These are phyloP conservation scores for Diaporthe longicolla DNA, from an alignment of 2,329 filamentous ascomycete genomes.

Conservation along the genomic window DNA sequence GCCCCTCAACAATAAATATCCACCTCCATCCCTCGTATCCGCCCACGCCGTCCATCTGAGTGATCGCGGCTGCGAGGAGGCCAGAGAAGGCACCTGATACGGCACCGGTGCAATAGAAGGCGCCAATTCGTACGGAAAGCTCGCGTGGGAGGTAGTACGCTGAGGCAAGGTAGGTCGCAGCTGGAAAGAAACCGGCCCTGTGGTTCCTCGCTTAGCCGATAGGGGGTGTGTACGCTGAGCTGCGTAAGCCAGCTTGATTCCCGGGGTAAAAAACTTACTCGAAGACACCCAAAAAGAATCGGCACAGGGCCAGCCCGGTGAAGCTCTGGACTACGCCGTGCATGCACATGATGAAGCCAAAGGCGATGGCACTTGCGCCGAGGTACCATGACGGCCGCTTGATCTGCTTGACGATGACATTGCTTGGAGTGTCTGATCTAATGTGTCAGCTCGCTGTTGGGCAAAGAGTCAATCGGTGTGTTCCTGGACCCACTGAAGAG, in stretches of 20 bases:
- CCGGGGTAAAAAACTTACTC: conserved; percentile 48
- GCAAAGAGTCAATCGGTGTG: too few species aligned
- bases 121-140: conserved; percentile 8
- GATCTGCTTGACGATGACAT: conserved; percentile 27
- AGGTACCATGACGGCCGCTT: conserved; percentile 20
- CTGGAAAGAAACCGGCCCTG: conserved; percentile 66
- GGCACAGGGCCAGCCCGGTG: conserved; percentile 58
- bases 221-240: too few species aligned
- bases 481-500: conserved; percentile 1
- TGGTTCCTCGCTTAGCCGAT: conserved; percentile 61
- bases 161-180: conserved; percentile 23
- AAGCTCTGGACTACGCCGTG: conserved; percentile 59
- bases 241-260: neutral
- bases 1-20: conserved; percentile 66
- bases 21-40: conserved; percentile 63
- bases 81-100: conserved; percentile 70
- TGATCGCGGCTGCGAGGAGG: conserved; percentile 68
- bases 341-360: conserved; percentile 59
- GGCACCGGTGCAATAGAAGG: conserved; percentile 64
- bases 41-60: conserved; percentile 61
- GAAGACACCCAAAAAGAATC: conserved; percentile 62
- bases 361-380: conserved; percentile 57
- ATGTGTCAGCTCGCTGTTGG: neutral
- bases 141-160: conserved; percentile 26
- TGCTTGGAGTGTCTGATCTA: conserved; percentile 26